Base-by-base conservation (phyloP, 225 moss, liverwort and hornwort genomes). In the Takakia lepidozioides region DNA sequence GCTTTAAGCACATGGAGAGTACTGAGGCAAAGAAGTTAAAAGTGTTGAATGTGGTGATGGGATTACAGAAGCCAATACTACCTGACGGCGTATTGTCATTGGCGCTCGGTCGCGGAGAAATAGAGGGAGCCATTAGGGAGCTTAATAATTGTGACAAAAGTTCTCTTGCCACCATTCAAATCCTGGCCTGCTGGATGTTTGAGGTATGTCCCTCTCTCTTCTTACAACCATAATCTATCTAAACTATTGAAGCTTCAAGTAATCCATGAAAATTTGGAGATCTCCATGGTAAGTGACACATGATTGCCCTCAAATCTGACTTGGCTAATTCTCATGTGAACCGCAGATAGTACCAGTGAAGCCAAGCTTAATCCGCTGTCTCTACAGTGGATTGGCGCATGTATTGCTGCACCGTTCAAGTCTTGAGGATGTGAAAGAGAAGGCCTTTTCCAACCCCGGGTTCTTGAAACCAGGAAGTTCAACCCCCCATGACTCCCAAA, bases 151-250 rank as follows among this genome's bases (percentile, higher is more conserved):
- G 76, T 54, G 65, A 70, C 46, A 57, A 73, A 40, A 65, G 49
- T 10, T 54, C 72, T 16, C 65, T 84, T 38, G 84, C 81, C 4
- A 84, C 84, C 22, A 66, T 84, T 10, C 81, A 88, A 55, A 75
- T 81, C 55, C 55, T 88, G 43, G 81, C 69, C 43, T 84, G 81
- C 65, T 88, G 84, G 63, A 81, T 88, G 66, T 81, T 84, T 73
- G 81, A 88, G 61, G 86, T 87, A 1, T n/a, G n/a, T n/a, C 32
- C 32, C 7, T 32, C 32, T 32, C 2, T 39, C 36, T 36, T 8
- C 34, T 28, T 36, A n/a, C n/a, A n/a, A n/a, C n/a, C n/a, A n/a
- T n/a, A n/a, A n/a, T n/a, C n/a, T n/a, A n/a, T n/a, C n/a, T n/a
- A n/a, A n/a, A n/a, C n/a, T n/a, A n/a, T n/a, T n/a, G n/a, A n/a